Evolutionary conservation across 768 basidiomycete genomes (phyloP).

Genomic region (Clitopilus passeckerianus): DNA sequence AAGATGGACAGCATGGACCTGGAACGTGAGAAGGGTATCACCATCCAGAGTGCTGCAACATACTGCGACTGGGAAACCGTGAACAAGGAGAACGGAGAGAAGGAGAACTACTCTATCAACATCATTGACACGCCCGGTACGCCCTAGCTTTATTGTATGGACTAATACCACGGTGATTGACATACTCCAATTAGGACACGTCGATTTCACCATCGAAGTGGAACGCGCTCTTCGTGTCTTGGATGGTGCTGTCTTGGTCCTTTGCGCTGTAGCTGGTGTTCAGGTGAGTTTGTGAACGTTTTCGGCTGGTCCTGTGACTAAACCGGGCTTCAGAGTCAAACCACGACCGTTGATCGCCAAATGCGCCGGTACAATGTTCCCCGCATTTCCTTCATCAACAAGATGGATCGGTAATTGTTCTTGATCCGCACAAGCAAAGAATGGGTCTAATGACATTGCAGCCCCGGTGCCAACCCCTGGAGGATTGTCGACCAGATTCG

Average conservation of each 20-base stretch:
- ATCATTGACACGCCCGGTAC: conserved; percentile 97
- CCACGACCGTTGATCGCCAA: conserved; percentile 97
- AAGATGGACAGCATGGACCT: conserved; percentile 99
- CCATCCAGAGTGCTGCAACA: conserved; percentile 97
- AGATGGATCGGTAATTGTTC: conserved; percentile 82
- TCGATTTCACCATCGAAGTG: conserved; percentile 99
- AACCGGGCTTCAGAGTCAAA: conserved; percentile 69
- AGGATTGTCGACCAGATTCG: conserved; percentile 90
- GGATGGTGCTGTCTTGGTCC: conserved; percentile 93
- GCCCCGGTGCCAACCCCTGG: conserved; percentile 97
- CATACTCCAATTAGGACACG: conserved; percentile 65
- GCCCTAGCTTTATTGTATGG: conserved; percentile 6
- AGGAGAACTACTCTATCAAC: conserved; percentile 88
- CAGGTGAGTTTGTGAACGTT: conserved; percentile 43
- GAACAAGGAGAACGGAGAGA: conserved; percentile 50
- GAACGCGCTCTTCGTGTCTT: conserved; percentile 94
- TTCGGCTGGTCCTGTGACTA: not conserved
- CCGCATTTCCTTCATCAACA: conserved; percentile 94
- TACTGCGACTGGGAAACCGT: conserved; percentile 94
- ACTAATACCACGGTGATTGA: not conserved
- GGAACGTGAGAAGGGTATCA: conserved; percentile 98
- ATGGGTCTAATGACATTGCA: conserved; percentile 19
- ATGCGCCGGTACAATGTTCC: conserved; percentile 98
- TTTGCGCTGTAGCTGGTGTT: conserved; percentile 97
- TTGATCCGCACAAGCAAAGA: not conserved